Percentiles rank a stretch among this genome's conserved stretches.
Conservation (phyloP, 768 basidiomycete genomes). For the Serendipita sp. region DNA sequence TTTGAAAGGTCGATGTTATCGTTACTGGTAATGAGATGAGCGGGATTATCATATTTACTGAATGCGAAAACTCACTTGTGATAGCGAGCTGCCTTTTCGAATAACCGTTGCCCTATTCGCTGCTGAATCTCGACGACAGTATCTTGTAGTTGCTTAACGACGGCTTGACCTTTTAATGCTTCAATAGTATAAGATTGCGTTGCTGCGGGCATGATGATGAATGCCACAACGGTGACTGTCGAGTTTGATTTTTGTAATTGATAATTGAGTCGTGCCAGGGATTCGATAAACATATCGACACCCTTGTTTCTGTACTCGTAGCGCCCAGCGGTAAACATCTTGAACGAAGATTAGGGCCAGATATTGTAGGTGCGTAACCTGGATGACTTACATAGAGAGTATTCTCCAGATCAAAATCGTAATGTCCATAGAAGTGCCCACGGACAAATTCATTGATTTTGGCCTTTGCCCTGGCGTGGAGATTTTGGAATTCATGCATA, state of each 20-base stretch:
- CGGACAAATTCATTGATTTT: conserved; percentile 98
- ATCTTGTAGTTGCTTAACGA: conserved; percentile 89
- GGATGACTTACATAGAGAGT: conserved; percentile 52
- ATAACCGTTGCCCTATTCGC: conserved; percentile 77
- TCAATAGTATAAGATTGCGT: conserved; percentile 96
- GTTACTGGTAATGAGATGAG: conserved; percentile 30
- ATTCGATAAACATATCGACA: conserved; percentile 98
- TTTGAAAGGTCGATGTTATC: conserved; percentile 54
- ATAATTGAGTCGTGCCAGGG: conserved; percentile 71
- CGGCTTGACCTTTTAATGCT: conserved; percentile 91
- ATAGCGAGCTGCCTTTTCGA: conserved; percentile 87
- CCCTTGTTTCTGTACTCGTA: conserved; percentile 99
- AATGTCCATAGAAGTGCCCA: conserved; percentile 96
- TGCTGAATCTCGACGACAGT: conserved; percentile 93
- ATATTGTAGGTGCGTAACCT: not conserved
- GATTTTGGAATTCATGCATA: conserved; percentile 98
- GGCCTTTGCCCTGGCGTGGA: conserved; percentile 82
- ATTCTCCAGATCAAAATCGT: conserved; percentile 89
- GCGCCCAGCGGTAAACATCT: conserved; percentile 98
- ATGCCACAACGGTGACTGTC: conserved; percentile 79
- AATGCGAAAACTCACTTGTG: conserved; percentile 46
- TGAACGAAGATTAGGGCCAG: conserved; percentile 16
- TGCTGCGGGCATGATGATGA: conserved; percentile 96
- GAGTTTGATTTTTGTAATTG: conserved; percentile 47
- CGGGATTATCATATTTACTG: not conserved